Percentiles rank a stretch among this genome's conserved stretches.
phyloP scores from a whole-genome alignment of 345 rosid species.

The Iberis pinnata region DNA sequence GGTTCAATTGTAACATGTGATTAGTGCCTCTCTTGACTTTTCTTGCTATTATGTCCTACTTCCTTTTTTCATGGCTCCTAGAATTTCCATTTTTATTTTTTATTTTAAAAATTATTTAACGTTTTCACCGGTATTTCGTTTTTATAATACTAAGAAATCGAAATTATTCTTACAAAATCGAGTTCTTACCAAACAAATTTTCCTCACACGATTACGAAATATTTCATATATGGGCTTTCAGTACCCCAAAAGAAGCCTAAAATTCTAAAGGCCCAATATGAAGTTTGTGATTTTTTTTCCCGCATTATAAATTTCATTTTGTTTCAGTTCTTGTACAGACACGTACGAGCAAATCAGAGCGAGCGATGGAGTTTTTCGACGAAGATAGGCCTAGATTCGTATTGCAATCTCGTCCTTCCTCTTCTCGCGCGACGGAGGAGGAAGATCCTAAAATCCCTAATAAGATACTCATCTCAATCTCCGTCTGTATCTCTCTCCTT shows the following conservation, averaged over 20 bases:
- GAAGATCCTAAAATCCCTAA: slow-evolving; percentile 22
- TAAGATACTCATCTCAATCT: slow-evolving; percentile 29
- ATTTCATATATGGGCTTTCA: neutral
- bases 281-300: neutral
- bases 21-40: slow-evolving; percentile 10
- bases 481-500: slow-evolving; percentile 35
- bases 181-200: too few relatives aligned
- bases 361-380: slow-evolving; percentile 77
- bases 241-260: neutral
- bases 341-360: neutral
- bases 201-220: too few relatives aligned
- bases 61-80: neutral
- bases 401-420: slow-evolving; percentile 59
- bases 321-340: slow-evolving; percentile 11
- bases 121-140: too few relatives aligned
- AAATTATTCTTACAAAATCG: too few relatives aligned
- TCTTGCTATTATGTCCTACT: neutral
- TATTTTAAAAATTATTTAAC: too few relatives aligned
- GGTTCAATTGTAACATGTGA: neutral
- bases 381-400: slow-evolving; percentile 81
- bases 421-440: slow-evolving; percentile 11
- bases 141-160: too few relatives aligned
- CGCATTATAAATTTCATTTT: neutral
- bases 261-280: neutral
- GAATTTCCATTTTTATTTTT: neutral